A percentile compares a stretch with the other conserved stretches of the same genome.
These are phyloP conservation scores for Russula dissimulans DNA, from an alignment of 768 basidiomycete genomes.

Conservation along the genomic window DNA sequence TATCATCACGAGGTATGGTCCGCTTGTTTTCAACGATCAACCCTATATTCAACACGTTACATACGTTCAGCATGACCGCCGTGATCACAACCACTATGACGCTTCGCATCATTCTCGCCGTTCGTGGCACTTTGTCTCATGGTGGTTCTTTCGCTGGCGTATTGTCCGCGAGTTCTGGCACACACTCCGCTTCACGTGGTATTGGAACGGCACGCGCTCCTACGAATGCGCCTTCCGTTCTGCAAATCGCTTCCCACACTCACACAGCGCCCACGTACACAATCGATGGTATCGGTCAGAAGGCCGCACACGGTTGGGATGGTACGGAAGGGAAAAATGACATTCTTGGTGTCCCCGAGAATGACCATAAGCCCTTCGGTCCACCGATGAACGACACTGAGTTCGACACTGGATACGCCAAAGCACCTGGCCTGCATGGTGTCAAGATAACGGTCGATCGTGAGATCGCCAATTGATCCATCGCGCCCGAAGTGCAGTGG, in stretches of 20 bases:
- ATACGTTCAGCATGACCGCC: slow-evolving; percentile 56
- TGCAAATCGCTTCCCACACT: slow-evolving; percentile 16
- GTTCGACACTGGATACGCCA: slow-evolving; percentile 16
- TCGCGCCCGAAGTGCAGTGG: slow-evolving; percentile 3
- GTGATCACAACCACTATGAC: slow-evolving; percentile 85
- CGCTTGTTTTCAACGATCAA: background rate
- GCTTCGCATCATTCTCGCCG: slow-evolving; percentile 75
- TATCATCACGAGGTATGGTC: slow-evolving; percentile 54
- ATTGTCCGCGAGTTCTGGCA: slow-evolving; percentile 24
- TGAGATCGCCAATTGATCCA: slow-evolving; percentile 15
- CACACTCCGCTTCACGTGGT: slow-evolving; percentile 35
- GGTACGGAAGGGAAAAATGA: slow-evolving; percentile 11
- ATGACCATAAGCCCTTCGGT: slow-evolving; percentile 1
- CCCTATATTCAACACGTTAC: background rate
- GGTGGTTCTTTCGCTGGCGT: slow-evolving; percentile 62
- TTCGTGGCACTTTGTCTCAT: slow-evolving; percentile 62
- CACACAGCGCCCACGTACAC: slow-evolving; percentile 25
- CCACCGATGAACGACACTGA: slow-evolving; percentile 17
- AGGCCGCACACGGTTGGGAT: slow-evolving; percentile 15
- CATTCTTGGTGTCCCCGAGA: background rate
- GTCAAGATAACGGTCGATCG: slow-evolving; percentile 19
- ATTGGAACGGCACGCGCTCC: slow-evolving; percentile 39
- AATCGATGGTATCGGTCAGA: slow-evolving; percentile 24
- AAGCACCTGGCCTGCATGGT: slow-evolving; percentile 3
- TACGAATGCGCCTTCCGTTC: slow-evolving; percentile 18